Base-by-base conservation (phyloP, 805 yeast species). In the Priceomyces castillae region DNA sequence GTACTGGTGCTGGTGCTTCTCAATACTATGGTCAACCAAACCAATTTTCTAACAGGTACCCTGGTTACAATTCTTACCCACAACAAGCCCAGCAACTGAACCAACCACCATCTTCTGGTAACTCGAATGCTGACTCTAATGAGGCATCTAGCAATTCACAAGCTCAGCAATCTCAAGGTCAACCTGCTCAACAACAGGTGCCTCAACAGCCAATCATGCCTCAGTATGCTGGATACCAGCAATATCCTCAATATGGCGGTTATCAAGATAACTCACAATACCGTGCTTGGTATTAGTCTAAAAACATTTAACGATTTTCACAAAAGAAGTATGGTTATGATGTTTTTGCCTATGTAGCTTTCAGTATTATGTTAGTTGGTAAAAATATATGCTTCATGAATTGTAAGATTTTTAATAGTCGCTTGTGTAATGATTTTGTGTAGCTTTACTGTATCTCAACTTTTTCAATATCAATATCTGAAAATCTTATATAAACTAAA, bases 161-260 rank as follows among this genome's bases (percentile, higher is more conserved):
- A 55, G 52, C 26, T 43, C 52, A 41, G 34, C 58, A 50, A 39
- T 42, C 34, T 19, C 53, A 48, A 40, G 47, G 44, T 25, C 63
- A 50, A 39, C 60, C 49, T 28, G 53, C 50, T 10, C 61, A 51
- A 30, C 67, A 56, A 42, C 65, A 60, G 41, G 56, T 48, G 14
- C 56, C 61, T 23, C 68, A 65, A 45, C 75, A 70, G 54, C 70
- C 69, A 39, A 52, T 56, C 46, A 59, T 62, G 44, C 74, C 74
- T 20, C 74, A 70, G 56, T 71, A 65, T 51, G 73, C 67, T 34
- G 74, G 62, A n/a, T 71, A 69, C 53, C 76, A 71, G 54, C 76
- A 71, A 54, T 71, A 69, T 56, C 74, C 76, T 10, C 76, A 71
- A 56, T 71, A 69, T 49, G 73, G 65, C 34, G 65, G 72, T 47